A percentile compares a stretch with the other conserved stretches of the same genome.
Conservation (phyloP, 805 yeast genomes). For the Hanseniaspora osmophila region DNA sequence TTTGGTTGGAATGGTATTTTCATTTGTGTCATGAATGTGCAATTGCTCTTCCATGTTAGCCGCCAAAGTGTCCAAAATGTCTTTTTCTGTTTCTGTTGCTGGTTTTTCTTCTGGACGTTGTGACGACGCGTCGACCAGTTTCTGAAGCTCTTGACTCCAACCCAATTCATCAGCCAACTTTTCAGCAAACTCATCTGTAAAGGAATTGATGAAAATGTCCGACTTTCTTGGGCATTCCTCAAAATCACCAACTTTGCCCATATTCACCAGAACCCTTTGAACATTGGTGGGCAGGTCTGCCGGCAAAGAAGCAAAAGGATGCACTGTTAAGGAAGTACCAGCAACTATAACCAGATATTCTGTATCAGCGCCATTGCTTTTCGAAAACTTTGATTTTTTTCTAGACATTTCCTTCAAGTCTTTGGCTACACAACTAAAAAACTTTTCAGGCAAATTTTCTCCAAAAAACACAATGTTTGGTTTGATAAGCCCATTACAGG, state of each 20-base stretch:
- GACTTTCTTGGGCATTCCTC: conserved; percentile 33
- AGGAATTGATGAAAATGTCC: conserved; percentile 48
- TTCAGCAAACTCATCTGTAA: conserved; percentile 54
- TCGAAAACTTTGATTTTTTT: conserved; percentile 26
- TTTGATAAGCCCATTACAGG: conserved; percentile 66
- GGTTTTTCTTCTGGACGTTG: not conserved
- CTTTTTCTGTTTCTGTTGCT: not conserved
- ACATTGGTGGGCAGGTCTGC: conserved; percentile 37
- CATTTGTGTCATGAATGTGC: conserved; percentile 6
- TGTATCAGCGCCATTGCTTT: conserved; percentile 11
- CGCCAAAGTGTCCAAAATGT: conserved; percentile 3
- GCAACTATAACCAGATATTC: conserved; percentile 72
- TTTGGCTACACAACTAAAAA: conserved; percentile 55
- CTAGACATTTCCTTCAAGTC: conserved; percentile 22
- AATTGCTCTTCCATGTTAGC: conserved; percentile 8
- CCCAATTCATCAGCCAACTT: conserved; percentile 38
- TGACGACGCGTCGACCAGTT: not conserved
- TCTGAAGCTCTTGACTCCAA: conserved; percentile 28
- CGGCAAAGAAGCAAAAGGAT: conserved; percentile 82
- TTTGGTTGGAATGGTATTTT: not conserved
- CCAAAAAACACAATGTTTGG: conserved; percentile 95
- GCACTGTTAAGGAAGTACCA: conserved; percentile 81
- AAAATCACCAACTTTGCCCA: conserved; percentile 68
- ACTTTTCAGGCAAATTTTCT: conserved; percentile 60
- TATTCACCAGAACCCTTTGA: conserved; percentile 55